A percentile compares a stretch with the other conserved stretches of the same genome.
Evolutionary conservation across 176 grass and related monocot species (phyloP).

Genomic region (Stipa capillata): DNA sequence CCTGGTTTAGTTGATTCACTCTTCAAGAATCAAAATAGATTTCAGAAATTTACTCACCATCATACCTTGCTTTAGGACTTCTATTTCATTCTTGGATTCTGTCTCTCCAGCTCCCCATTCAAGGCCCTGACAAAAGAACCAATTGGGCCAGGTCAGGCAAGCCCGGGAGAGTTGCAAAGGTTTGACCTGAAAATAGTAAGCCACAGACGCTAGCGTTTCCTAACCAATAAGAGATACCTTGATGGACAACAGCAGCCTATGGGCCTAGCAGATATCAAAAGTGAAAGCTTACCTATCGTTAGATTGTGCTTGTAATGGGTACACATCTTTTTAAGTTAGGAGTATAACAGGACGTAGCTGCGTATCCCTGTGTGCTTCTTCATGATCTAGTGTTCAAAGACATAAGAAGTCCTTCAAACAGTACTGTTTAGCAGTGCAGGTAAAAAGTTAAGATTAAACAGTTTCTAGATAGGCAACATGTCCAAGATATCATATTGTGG

Average conservation of each 20-base stretch:
- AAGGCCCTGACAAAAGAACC: background rate
- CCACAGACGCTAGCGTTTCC: background rate
- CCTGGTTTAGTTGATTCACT: background rate
- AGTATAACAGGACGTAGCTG: background rate
- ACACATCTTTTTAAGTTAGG: background rate
- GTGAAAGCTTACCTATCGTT: conserved; percentile 14
- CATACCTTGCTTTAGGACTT: background rate
- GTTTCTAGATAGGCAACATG: background rate
- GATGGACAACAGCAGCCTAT: conserved; percentile 19
- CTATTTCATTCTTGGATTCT: background rate
- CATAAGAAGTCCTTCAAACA: conserved; percentile 2
- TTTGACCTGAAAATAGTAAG: conserved; percentile 17
- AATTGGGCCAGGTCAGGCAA: conserved; percentile 12
- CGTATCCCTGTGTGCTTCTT: conserved; percentile 3
- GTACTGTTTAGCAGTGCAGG: background rate
- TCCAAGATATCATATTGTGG: background rate
- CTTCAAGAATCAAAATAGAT: background rate
- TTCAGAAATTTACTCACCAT: background rate
- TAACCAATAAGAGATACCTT: conserved; percentile 19
- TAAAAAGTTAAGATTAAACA: conserved; percentile 5
- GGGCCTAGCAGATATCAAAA: conserved; percentile 19
- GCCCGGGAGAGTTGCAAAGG: conserved; percentile 9
- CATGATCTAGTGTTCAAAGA: background rate
- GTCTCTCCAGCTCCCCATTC: background rate
- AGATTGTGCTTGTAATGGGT: background rate